These are phyloP conservation scores for Posidonia australis DNA, from an alignment of 106 monocot genomes.

Conservation along the genomic window DNA sequence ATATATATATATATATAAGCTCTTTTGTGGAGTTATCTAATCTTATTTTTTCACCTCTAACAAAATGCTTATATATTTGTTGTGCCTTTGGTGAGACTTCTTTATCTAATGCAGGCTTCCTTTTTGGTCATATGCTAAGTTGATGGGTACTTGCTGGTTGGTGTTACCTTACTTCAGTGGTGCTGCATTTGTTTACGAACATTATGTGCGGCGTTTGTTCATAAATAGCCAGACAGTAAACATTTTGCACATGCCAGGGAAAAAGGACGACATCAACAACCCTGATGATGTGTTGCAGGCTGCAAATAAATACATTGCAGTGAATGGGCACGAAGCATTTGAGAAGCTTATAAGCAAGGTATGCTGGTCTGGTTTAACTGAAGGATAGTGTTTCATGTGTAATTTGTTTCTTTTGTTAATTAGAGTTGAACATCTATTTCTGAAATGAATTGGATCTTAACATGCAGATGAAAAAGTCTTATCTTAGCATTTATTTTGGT, in stretches of 20 bases:
- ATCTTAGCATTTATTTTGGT: too few species aligned
- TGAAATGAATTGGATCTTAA: too few species aligned
- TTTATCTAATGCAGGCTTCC: conserved; percentile 56
- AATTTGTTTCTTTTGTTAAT: neutral
- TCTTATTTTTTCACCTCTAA: too few species aligned
- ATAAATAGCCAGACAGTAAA: conserved; percentile 40
- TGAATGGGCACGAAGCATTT: conserved; percentile 71
- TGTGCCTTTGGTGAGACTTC: neutral
- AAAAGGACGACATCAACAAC: conserved; percentile 28
- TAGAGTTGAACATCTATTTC: neutral
- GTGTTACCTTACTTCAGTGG: conserved; percentile 91
- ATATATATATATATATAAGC: too few species aligned
- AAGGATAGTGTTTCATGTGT: neutral
- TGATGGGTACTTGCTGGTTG: conserved; percentile 71
- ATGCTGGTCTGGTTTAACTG: neutral
- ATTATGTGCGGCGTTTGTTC: conserved; percentile 49
- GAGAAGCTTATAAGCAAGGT: conserved; percentile 81
- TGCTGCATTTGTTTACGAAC: conserved; percentile 78
- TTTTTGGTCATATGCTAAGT: conserved; percentile 81
- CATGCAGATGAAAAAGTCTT: too few species aligned
- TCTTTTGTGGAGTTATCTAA: too few species aligned
- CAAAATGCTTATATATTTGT: neutral
- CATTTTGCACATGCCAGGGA: conserved; percentile 38
- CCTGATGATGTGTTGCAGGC: conserved; percentile 62
- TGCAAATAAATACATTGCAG: conserved; percentile 63